Base-by-base conservation (phyloP, 495 filamentous ascomycete species). In the Achaetomiella virescens region DNA sequence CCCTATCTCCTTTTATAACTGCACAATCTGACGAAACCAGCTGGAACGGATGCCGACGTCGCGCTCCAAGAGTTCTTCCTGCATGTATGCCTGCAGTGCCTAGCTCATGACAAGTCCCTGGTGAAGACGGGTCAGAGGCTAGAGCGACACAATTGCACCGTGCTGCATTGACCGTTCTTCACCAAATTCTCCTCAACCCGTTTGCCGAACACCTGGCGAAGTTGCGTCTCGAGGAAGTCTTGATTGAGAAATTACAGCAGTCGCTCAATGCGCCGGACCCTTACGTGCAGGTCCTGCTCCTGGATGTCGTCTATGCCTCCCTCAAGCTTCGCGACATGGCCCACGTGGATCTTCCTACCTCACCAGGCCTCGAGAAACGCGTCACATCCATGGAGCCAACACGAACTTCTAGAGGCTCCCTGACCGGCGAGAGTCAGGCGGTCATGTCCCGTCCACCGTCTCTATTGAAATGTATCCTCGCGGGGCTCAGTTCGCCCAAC, bases 381-480 rank as follows among this genome's bases (percentile, higher is more conserved):
- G 36, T 66, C 8, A 47, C 68, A 27, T 70, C 46, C 54, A n/a
- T 59, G 24, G 71, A 73, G 27, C 60, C 65, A 6, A 33, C 52
- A 40, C 63, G 64, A 25, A 58, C 52, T 15, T 52, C 60, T 12
- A 53, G 65, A 31, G 45, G 50, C 2, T 66, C 68, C 9, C 33
- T 67, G 11, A 17, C 67, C 0, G 55, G 61, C 2, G 73, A 74
- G 21, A 67, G 48, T 18, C 45, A 66, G n/a, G 66, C 66, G n/a
- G 56, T 62, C 12, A 44, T 62, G 2, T 75, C 81, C 3, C 88
- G 89, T n/a, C 88, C 90, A 3, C 76, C 84, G 2, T 78, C 84
- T 35, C 74, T 98, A 29, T 70, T 97, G 10, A 88, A 89, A 52
- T 95, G 89, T 64, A 79, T 99, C 36, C 80, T 89, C 29, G 82